Base-by-base conservation (phyloP, 192 early-diverging fungal species). In the Entrophospora sp. region DNA sequence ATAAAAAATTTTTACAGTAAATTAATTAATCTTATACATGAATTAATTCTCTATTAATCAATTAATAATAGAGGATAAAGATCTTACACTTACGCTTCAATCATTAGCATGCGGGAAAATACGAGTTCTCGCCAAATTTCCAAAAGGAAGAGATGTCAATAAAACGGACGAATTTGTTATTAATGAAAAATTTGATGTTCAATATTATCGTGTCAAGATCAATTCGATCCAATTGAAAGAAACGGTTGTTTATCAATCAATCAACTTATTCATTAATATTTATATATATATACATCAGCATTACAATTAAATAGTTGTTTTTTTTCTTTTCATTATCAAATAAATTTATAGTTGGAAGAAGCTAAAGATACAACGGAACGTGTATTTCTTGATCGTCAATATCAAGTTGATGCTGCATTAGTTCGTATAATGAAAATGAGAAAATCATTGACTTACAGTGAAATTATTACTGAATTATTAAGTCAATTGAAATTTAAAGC, bases 371-470 rank as follows among this genome's bases (percentile, higher is more conserved):
- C 92, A 35, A 73, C 83, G 45, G 84, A 90, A 42, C 85, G 87
- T 61, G 82, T 94, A 12, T 87, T 91, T 51, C 85, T 91, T 53
- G 85, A 79, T 51, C 73, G 90, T 14, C 82, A 86, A 69, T 82
- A 91, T 68, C 89, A 91, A 71, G 75, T 93, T 9, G 91, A 94
- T 65, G 92, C 92, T 16, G 85, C 87, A 24, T 83, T 92, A 55
- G 92, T 94, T 31, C 74, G 92, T 37, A 89, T 90, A 69, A 92
- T 93, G 85, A 94, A 94, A 75, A 75, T 83, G 20, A 71, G 89
- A 28, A 89, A 90, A 71, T 56, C 64, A 40, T 67, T 93, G 56
- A 79, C 82, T 36, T 89, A 93, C 57, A 86, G 77, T 18, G 70
- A 71, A 24, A 71, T 94, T 5, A 69, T 91, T n/a, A 82, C 73